Conservation (phyloP, 73 alveolate species). For the Paramecium octaurelia region DNA sequence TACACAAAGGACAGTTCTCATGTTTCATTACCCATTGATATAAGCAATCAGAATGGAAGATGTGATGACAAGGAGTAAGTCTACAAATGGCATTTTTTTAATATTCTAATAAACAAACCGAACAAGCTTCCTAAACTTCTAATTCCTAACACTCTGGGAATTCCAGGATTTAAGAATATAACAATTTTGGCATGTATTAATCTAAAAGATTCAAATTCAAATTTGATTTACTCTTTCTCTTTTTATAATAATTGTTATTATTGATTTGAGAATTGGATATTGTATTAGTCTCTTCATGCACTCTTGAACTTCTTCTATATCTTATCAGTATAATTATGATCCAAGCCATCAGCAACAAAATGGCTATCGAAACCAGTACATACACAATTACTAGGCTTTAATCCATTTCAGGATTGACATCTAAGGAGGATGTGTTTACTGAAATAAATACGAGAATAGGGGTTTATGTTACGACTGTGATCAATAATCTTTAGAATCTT, state of each 20-base stretch:
- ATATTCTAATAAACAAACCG: conserved; percentile 19
- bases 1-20: conserved; percentile 23
- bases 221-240: not conserved
- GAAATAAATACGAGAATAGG: not conserved
- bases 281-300: not conserved
- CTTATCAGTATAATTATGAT: not conserved
- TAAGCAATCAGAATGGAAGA: conserved; percentile 22
- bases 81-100: not conserved
- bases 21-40: not conserved
- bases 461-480: not conserved
- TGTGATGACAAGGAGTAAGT: conserved; percentile 16
- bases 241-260: not conserved
- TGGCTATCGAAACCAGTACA: not conserved
- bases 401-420: not conserved
- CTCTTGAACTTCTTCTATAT: not conserved
- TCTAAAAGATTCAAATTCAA: not conserved
- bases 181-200: not conserved
- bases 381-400: not conserved
- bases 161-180: not conserved
- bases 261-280: not conserved
- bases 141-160: not conserved
- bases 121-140: not conserved
- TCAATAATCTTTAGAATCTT: not conserved
- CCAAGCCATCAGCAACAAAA: not conserved
- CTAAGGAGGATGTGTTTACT: not conserved